Percentiles rank a stretch among this genome's conserved stretches.
Evolutionary conservation across 305 asterid genomes (phyloP).

Genomic region (Salvia sclarea): DNA sequence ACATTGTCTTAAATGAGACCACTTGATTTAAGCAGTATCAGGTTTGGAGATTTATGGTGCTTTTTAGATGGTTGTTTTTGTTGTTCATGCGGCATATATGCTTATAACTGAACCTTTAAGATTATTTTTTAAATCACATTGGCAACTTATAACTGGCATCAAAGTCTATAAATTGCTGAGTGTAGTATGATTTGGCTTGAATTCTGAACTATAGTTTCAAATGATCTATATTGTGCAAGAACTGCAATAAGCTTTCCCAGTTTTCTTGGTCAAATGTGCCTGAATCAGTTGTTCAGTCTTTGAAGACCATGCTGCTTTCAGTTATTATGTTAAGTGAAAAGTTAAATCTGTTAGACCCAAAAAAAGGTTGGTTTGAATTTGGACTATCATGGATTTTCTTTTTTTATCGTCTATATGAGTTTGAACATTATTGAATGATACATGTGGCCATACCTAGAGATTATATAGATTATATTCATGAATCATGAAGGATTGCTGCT

Average conservation of each 20-base stretch:
- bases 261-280: background rate
- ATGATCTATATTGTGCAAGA: background rate
- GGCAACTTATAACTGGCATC: background rate
- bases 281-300: background rate
- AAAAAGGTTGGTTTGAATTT: background rate
- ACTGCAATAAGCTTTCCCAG: background rate
- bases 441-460: background rate
- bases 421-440: background rate
- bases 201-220: background rate
- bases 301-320: background rate
- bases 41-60: background rate
- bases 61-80: background rate
- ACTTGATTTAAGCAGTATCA: constrained; percentile 14
- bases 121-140: background rate
- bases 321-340: no score
- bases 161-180: background rate
- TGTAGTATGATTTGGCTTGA: background rate
- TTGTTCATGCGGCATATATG: background rate
- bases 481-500: background rate
- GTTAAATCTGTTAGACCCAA: no score
- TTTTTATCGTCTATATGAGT: no score
- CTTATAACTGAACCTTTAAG: background rate
- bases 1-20: constrained; percentile 40
- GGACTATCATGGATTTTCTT: background rate
- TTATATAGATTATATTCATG: background rate